Percentiles rank a stretch among this genome's conserved stretches.
phyloP scores from a whole-genome alignment of 208 protist genomes.

The Balamuthia mandrillaris region DNA sequence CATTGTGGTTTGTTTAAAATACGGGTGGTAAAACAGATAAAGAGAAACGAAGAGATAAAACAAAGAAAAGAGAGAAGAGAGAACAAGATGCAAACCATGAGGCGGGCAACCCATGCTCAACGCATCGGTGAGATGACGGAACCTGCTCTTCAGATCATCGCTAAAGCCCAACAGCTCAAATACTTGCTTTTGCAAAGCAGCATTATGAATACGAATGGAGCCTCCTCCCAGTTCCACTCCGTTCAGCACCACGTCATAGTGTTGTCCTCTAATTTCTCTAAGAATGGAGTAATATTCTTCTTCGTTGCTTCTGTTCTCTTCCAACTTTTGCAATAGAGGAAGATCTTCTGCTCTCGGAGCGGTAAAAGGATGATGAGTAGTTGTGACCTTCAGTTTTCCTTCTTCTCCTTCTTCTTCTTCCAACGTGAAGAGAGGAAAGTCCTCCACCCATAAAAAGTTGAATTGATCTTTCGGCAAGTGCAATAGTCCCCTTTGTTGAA shows the following conservation, averaged over 20 bases:
- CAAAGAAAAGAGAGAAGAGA: constrained; percentile 68
- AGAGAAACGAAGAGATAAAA: background rate
- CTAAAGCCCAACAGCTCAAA: background rate
- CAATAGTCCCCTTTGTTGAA: constrained; percentile 14
- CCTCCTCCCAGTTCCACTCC: constrained; percentile 79
- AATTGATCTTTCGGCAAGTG: constrained; percentile 40
- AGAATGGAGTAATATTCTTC: background rate
- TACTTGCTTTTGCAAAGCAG: constrained; percentile 61
- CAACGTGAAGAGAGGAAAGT: constrained; percentile 74
- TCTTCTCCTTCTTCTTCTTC: constrained; percentile 30
- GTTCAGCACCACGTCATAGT: constrained; percentile 81
- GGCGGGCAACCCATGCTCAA: constrained; percentile 70
- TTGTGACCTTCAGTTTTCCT: constrained; percentile 10
- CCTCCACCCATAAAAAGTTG: constrained; percentile 74
- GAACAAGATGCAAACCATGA: too few relatives aligned
- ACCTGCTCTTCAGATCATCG: constrained; percentile 27
- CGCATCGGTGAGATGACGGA: constrained; percentile 59
- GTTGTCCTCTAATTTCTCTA: constrained; percentile 31
- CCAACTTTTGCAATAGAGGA: background rate
- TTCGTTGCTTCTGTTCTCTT: background rate
- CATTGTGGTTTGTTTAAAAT: background rate
- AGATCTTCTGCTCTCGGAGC: constrained; percentile 70
- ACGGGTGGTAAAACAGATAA: background rate
- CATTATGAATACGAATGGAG: constrained; percentile 74
- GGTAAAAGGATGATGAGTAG: constrained; percentile 81